These are phyloP conservation scores for Wickerhamomyces tratensis DNA, from an alignment of 805 yeast genomes.

Conservation along the genomic window DNA sequence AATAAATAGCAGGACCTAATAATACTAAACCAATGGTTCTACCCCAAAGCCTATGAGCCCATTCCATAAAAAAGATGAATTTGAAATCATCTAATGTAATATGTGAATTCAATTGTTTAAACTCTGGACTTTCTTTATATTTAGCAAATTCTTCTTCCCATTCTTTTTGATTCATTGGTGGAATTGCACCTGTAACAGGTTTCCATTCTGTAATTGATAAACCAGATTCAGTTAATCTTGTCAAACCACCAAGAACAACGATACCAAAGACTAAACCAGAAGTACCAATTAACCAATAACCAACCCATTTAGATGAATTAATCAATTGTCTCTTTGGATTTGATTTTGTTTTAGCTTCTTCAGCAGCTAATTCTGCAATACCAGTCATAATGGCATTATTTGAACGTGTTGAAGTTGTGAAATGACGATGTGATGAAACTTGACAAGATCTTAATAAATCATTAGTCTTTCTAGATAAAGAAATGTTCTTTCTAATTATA, in stretches of 20 bases:
- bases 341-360: not conserved
- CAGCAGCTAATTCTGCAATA: not conserved
- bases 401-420: conserved; percentile 1
- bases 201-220: conserved; percentile 96
- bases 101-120: conserved; percentile 78
- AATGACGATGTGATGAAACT: conserved; percentile 4
- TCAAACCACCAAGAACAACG: conserved; percentile 92
- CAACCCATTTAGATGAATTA: conserved; percentile 52
- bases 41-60: conserved; percentile 93
- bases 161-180: conserved; percentile 71
- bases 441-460: not conserved
- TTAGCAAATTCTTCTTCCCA: conserved; percentile 83
- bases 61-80: conserved; percentile 93
- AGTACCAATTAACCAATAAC: conserved; percentile 82
- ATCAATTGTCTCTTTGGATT: conserved; percentile 23
- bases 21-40: conserved; percentile 81
- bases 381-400: not conserved
- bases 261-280: conserved; percentile 89
- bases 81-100: conserved; percentile 88
- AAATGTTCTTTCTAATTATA: no score
- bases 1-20: conserved; percentile 78
- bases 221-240: conserved; percentile 93
- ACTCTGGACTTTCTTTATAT: conserved; percentile 85
- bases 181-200: conserved; percentile 92
- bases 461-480: not conserved